These are phyloP conservation scores for Coniochaeta pulveracea DNA, from an alignment of 2,329 filamentous ascomycete species.

Conservation along the genomic window DNA sequence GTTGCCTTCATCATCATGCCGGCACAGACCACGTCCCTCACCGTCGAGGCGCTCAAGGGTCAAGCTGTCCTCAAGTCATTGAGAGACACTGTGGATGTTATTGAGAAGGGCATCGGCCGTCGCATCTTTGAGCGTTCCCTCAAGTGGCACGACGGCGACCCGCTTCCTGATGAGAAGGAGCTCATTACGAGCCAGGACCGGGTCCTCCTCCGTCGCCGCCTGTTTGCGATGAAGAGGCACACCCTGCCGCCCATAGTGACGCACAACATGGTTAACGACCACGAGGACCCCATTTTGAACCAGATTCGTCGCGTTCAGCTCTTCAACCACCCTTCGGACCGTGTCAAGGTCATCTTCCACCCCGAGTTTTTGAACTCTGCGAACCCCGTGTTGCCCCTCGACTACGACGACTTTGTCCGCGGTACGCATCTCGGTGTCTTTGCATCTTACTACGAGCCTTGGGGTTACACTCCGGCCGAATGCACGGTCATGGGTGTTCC, in stretches of 20 bases:
- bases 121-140: conserved; percentile 91
- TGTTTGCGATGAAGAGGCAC: conserved; percentile 95
- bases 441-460: conserved; percentile 96
- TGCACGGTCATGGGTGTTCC: conserved; percentile 99
- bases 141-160: conserved; percentile 89
- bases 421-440: conserved; percentile 95
- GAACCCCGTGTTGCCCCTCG: conserved; percentile 87
- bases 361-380: conserved; percentile 94
- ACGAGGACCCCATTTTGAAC: conserved; percentile 88
- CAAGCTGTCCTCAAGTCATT: conserved; percentile 97
- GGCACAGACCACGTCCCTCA: conserved; percentile 87
- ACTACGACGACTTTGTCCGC: conserved; percentile 97
- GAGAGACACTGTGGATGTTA: conserved; percentile 83
- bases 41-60: conserved; percentile 89
- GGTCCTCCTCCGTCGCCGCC: conserved; percentile 76
- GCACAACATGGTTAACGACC: conserved; percentile 95
- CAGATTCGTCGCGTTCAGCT: conserved; percentile 92
- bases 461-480: conserved; percentile 96
- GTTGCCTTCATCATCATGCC: conserved; percentile 99
- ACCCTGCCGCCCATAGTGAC: conserved; percentile 90
- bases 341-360: conserved; percentile 97
- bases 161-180: conserved; percentile 93
- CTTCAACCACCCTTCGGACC: conserved; percentile 90
- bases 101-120: conserved; percentile 84
- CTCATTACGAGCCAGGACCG: conserved; percentile 86